Base-by-base conservation (phyloP, 2,329 filamentous ascomycete genomes). In the Xylariaceae sp. region DNA sequence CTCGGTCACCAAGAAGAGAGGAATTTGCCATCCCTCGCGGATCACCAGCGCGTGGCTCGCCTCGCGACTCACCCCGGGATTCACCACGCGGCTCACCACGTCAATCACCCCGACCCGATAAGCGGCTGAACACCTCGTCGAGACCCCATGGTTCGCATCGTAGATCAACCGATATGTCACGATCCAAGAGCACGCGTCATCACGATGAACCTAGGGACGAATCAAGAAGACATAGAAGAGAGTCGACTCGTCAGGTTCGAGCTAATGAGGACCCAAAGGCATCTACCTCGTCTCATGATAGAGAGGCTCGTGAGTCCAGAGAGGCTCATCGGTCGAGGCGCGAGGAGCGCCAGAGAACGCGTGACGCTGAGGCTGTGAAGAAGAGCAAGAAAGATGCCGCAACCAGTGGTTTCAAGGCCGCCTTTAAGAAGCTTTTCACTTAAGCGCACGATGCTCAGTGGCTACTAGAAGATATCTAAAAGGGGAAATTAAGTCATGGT, bases 401-500 rank as follows among this genome's bases (percentile, higher is more conserved):
- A 7, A 16, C 61, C 1, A 56, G 62, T 7, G 70, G 70, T 1
- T 50, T 74, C 48, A 68, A 66, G 53, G 68, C 64, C 9, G 59
- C 66, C n/a, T 65, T 73, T 36, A 74, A 70, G 64, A 70, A 65
- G 54, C 31, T 74, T 10, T 73, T 74, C 50, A 61, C 57, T n/a
- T 69, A 56, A 34, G 31, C 13, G 28, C 39, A 40, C 4, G 7
- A 28, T 28, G 22, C 7, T 28, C 22, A 28, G 22, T 28, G 7
- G 22, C 4, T 28, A 5, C 7, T 7, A 28, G 22, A 28, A 28
- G 22, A 28, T 28, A 28, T 28, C 4, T 28, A 7, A 7, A 28
- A 28, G 7, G n/a, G 22, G 4, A 28, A 28, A 28, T 28, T 4
- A 28, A 7, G 22, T 7, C 7, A 28, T 28, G 22, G 22, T 28